Conservation (phyloP, 2,329 filamentous ascomycete genomes). For the Aspergillus amoenus region DNA sequence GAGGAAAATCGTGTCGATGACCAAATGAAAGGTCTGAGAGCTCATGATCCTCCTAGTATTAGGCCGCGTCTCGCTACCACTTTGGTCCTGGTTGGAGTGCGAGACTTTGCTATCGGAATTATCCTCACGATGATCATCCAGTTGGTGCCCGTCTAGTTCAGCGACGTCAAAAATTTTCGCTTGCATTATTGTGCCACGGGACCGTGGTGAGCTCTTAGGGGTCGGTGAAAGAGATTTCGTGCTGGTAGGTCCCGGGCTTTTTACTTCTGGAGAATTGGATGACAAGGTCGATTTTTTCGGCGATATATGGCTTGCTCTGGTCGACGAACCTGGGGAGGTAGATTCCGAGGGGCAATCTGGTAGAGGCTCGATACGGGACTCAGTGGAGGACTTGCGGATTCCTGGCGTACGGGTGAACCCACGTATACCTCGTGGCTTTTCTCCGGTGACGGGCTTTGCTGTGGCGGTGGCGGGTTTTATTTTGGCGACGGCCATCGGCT, state of each 20-base stretch:
- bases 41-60: conserved; percentile 17
- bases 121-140: conserved; percentile 18
- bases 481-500: conserved; percentile 6
- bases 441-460: neutral
- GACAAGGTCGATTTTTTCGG: conserved; percentile 13
- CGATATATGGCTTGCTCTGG: neutral
- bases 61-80: conserved; percentile 4
- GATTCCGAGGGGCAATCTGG: conserved; percentile 11
- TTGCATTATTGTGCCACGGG: conserved; percentile 4
- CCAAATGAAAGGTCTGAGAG: conserved; percentile 26
- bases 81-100: conserved; percentile 19
- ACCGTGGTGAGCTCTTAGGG: neutral
- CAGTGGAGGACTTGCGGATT: conserved; percentile 28
- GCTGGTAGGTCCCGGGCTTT: neutral
- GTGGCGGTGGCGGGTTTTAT: conserved; percentile 2
- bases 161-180: conserved; percentile 29
- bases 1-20: conserved; percentile 32
- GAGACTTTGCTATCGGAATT: conserved; percentile 21
- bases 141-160: conserved; percentile 37
- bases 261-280: neutral
- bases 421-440: conserved; percentile 30
- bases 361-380: conserved; percentile 23
- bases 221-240: conserved; percentile 5
- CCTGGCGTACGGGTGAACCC: conserved; percentile 39
- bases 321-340: neutral